Evolutionary conservation across 805 yeast genomes (phyloP), one percentile per base, ranked within the genome.

Genomic region (Hagleromyces aurorensis): DNA sequence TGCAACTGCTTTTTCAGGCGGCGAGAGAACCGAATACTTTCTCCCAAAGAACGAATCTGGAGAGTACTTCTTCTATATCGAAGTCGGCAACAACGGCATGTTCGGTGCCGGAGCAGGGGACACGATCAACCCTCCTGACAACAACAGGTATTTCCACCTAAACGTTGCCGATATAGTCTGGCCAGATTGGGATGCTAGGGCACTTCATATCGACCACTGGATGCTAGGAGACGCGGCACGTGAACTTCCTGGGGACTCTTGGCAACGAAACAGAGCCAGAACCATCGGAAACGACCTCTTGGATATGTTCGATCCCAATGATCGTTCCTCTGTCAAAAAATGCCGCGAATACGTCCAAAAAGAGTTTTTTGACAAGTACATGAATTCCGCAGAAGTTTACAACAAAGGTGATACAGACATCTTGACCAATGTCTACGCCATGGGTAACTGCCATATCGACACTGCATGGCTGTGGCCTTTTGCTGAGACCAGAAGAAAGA

Each of bases 391-490:
- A 10, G 66, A 67, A 7, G 96, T 89, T 1, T 78, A 65, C 42
- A 65, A 68, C 37, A 62, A 65, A 16, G 61, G 51, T 11, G 48
- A 56, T 21, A 28, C 46, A 34, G 31, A 50, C 32, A 45, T 57
- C 47, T 23, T 62, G 44, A 36, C 71, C 34, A 76, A 78, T 33
- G 95, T 87, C 7, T 79, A 64, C 55, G 94, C 83, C 6, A 69
- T 91, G 41, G 98, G 98, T 23, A 83, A 91, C 54, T 91, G 97
- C 55, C 97, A 87, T 55, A 87, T 87, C 44, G 98, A 89, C 50
- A 89, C 97, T 11, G 97, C 97, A 10, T 89, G 98, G 98, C 66
- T 86, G 35, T 89, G 98, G 98, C 97, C 96, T n/a, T 89, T 80
- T 64, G 96, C 94, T 3, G 96, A 91, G 54, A 85, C 97, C 1